phyloP scores from a whole-genome alignment of 202 grass and related monocot genomes.

The Carex sylvatica region DNA sequence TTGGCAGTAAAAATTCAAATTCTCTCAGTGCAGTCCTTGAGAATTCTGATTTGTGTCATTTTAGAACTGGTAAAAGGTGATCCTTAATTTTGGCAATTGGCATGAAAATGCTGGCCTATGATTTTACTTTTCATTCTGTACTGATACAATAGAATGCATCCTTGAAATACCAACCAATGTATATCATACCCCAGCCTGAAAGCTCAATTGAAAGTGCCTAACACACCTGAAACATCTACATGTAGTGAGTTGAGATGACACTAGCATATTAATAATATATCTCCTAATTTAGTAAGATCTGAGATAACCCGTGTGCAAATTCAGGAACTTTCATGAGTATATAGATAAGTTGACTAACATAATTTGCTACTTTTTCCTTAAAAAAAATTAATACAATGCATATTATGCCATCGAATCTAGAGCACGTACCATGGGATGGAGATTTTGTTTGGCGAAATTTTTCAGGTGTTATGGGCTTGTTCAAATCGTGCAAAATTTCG shows the following conservation, averaged over 20 bases:
- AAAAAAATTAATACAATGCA: not conserved
- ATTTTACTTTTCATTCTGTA: not conserved
- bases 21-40: not conserved
- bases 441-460: conserved; percentile 39
- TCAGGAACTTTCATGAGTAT: not conserved
- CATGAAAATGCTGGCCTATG: not conserved
- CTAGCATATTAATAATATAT: not conserved
- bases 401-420: not conserved
- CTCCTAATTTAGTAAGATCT: not conserved
- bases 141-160: not conserved
- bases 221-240: not conserved
- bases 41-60: not conserved
- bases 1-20: not conserved
- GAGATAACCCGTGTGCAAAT: not conserved
- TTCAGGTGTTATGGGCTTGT: conserved; percentile 89
- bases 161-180: not conserved
- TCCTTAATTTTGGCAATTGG: not conserved
- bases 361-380: not conserved
- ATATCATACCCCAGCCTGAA: not conserved
- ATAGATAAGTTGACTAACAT: not conserved
- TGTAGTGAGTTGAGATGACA: not conserved
- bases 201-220: not conserved
- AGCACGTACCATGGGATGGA: conserved; percentile 59
- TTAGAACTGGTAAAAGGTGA: not conserved
- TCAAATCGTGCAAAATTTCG: conserved; percentile 94